Conservation (phyloP, 23 red algal species). For the Cyanidiococcus yangmingshanensis region DNA sequence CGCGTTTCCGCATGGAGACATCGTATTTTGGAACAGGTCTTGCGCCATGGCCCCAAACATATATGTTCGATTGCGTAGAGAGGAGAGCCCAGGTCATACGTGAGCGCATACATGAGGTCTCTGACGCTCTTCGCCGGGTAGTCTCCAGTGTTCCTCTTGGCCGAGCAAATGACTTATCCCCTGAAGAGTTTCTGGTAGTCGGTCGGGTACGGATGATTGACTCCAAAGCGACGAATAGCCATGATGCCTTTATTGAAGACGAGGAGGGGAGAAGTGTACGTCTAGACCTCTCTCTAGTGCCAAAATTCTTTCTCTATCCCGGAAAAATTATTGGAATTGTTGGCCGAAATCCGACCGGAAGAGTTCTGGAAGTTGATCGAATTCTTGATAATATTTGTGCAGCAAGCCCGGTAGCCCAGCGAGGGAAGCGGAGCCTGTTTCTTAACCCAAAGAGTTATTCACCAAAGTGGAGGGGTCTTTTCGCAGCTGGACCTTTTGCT, state of each 20-base stretch:
- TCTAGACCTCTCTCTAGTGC: neutral
- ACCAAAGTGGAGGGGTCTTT: neutral
- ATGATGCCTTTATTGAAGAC: constrained; percentile 1
- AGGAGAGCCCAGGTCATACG: neutral
- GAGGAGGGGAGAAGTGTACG: neutral
- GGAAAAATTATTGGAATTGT: neutral
- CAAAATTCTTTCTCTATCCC: neutral
- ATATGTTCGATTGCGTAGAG: neutral
- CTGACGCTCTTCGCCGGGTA: neutral
- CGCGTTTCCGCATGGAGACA: too few relatives aligned
- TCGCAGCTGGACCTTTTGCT: neutral
- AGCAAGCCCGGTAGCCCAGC: neutral
- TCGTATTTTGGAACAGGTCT: too few relatives aligned
- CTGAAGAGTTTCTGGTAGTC: neutral
- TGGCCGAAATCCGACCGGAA: neutral
- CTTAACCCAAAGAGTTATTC: neutral
- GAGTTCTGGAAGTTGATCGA: neutral
- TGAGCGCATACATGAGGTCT: neutral
- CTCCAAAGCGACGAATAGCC: neutral
- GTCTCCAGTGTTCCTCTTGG: too few relatives aligned
- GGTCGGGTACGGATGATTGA: too few relatives aligned
- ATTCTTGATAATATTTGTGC: neutral
- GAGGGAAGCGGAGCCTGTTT: neutral
- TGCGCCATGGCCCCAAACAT: neutral
- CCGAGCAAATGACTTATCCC: neutral